Conservation (phyloP, 192 early-diverging fungal species). For the Paraglomus brasilianum region DNA sequence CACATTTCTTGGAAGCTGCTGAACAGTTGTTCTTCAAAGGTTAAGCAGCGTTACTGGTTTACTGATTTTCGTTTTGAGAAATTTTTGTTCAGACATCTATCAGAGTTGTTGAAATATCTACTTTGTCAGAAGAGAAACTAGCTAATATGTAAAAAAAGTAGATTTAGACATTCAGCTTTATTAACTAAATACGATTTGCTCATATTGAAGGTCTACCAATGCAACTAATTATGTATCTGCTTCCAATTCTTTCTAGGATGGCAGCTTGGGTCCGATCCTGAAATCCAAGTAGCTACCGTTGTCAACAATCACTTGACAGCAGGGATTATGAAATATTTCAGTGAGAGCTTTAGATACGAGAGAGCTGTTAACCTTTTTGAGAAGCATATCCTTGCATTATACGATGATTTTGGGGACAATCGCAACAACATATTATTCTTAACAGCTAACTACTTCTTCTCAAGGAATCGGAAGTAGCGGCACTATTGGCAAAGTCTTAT, state of each 20-base stretch:
- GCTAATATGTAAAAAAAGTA: too few species aligned
- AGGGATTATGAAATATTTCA: conserved; percentile 89
- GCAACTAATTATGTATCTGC: not conserved
- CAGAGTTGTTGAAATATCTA: not conserved
- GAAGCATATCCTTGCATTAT: conserved; percentile 40
- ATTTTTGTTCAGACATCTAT: not conserved
- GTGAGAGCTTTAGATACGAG: conserved; percentile 73
- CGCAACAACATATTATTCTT: conserved; percentile 7
- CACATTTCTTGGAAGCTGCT: conserved; percentile 81
- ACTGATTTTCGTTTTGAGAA: not conserved
- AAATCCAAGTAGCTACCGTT: conserved; percentile 91
- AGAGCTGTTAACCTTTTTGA: conserved; percentile 85
- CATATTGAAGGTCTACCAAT: conserved; percentile 7
- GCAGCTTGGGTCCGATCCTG: conserved; percentile 90
- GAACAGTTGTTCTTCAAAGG: conserved; percentile 83
- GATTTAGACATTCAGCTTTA: too few species aligned
- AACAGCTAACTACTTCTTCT: conserved; percentile 50
- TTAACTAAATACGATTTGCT: not conserved
- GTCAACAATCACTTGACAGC: conserved; percentile 87
- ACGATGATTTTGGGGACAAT: not conserved
- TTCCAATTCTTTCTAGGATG: conserved; percentile 53
- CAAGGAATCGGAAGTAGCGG: conserved; percentile 88
- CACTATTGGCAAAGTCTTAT: conserved; percentile 79
- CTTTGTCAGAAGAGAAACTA: too few species aligned
- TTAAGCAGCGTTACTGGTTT: conserved; percentile 11